Conservation (phyloP, 768 basidiomycete genomes). For the Roridomyces roridus region DNA sequence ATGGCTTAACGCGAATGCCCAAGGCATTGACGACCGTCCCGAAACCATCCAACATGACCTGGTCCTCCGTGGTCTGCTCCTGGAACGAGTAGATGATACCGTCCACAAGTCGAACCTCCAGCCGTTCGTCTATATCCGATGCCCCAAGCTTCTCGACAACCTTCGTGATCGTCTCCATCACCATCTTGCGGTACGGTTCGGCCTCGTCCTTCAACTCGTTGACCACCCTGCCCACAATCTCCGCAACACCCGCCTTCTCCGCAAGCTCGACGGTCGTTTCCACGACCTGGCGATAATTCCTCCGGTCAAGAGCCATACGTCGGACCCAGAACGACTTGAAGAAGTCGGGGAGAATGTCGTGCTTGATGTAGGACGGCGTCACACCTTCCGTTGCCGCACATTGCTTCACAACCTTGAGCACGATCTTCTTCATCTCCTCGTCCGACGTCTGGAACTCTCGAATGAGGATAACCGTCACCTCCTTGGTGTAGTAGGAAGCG, state of each 20-base stretch:
- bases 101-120: slow-evolving; percentile 94
- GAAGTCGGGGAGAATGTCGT: slow-evolving; percentile 98
- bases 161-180: slow-evolving; percentile 99
- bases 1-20: slow-evolving; percentile 96
- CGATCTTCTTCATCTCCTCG: slow-evolving; percentile 99
- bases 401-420: slow-evolving; percentile 98
- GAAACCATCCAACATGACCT: slow-evolving; percentile 99
- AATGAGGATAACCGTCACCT: slow-evolving; percentile 95
- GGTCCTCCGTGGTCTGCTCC: slow-evolving; percentile 98
- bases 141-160: slow-evolving; percentile 93
- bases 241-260: slow-evolving; percentile 94
- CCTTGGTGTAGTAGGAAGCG: slow-evolving; percentile 98
- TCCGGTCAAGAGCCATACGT: slow-evolving; percentile 94
- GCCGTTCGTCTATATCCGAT: slow-evolving; percentile 95
- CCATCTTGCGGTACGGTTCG: slow-evolving; percentile 97
- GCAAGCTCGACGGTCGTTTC: slow-evolving; percentile 99
- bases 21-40: slow-evolving; percentile 97
- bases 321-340: slow-evolving; percentile 99
- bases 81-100: slow-evolving; percentile 99
- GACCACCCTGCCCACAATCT: slow-evolving; percentile 89
- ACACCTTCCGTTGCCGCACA: slow-evolving; percentile 99
- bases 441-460: slow-evolving; percentile 99
- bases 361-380: slow-evolving; percentile 92
- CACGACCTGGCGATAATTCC: slow-evolving; percentile 97
- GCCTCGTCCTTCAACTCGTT: slow-evolving; percentile 93